A percentile compares a stretch with the other conserved stretches of the same genome.
phyloP scores from a whole-genome alignment of 257 asterid genomes.

The Salvia miltiorrhiza region DNA sequence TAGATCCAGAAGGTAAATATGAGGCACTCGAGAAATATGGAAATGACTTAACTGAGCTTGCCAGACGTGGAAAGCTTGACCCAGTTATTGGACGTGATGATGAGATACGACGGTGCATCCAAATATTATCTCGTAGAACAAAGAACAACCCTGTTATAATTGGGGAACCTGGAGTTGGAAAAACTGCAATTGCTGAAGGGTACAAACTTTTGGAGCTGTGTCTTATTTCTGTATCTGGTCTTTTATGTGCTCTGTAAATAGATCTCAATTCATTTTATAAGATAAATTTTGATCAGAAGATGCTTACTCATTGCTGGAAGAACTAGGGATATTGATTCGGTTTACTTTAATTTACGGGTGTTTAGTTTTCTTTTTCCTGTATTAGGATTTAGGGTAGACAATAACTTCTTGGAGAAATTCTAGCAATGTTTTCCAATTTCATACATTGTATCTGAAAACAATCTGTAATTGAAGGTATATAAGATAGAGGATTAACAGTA shows the following conservation, averaged over 20 bases:
- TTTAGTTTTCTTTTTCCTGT: background rate
- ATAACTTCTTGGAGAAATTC: background rate
- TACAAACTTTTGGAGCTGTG: constrained; percentile 25
- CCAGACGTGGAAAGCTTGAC: constrained; percentile 93
- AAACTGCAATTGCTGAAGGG: constrained; percentile 99
- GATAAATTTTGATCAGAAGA: constrained; percentile 3
- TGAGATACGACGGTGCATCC: constrained; percentile 94
- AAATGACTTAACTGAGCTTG: constrained; percentile 91
- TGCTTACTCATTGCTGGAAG: background rate
- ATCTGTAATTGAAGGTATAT: background rate
- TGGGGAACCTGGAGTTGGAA: constrained; percentile 99
- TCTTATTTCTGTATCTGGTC: background rate
- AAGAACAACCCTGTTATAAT: constrained; percentile 96
- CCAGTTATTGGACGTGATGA: constrained; percentile 99
- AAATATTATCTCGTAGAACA: constrained; percentile 85
- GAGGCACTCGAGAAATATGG: constrained; percentile 96
- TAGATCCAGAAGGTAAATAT: constrained; percentile 89
- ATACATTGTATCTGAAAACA: background rate
- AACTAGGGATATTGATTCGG: background rate
- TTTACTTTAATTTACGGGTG: background rate
- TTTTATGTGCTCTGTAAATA: background rate
- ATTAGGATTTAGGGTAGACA: background rate
- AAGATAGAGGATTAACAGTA: background rate
- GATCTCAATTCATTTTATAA: background rate
- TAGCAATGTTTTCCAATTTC: background rate